Evolutionary conservation across 164 flowering plant genomes (phyloP).

Genomic region (Paratinospora sagittata): DNA sequence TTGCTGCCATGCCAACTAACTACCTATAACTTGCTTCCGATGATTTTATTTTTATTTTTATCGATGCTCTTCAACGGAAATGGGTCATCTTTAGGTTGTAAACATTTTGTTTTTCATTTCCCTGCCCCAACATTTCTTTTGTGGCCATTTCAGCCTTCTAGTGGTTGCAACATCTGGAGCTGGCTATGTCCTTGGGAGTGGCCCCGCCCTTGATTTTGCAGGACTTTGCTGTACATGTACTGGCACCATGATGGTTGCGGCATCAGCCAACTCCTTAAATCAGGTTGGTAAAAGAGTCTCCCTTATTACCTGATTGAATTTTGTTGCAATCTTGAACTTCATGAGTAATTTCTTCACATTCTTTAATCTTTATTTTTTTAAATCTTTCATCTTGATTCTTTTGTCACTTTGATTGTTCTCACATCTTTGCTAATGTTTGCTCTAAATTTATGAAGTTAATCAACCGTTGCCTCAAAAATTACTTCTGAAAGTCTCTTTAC

Average conservation of each 20-base stretch:
- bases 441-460: too few relatives aligned
- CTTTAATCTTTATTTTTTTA: too few relatives aligned
- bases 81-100: not conserved
- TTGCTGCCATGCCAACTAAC: not conserved
- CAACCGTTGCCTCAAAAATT: too few relatives aligned
- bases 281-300: constrained; percentile 43
- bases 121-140: not conserved
- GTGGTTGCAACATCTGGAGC: constrained; percentile 97
- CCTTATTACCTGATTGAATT: not conserved
- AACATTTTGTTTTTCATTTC: not conserved
- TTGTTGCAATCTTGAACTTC: too few relatives aligned
- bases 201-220: constrained; percentile 50
- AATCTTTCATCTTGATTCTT: too few relatives aligned
- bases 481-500: too few relatives aligned
- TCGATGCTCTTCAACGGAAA: not conserved
- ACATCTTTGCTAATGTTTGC: too few relatives aligned
- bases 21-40: too few relatives aligned
- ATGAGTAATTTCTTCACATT: too few relatives aligned
- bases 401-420: too few relatives aligned
- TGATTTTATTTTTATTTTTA: not conserved
- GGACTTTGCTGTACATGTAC: constrained; percentile 88
- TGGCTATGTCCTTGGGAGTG: constrained; percentile 88
- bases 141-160: constrained; percentile 52
- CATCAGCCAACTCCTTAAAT: constrained; percentile 86
- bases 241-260: constrained; percentile 98